A percentile compares a stretch with the other conserved stretches of the same genome.
Conservation (phyloP, 1,284 basidiomycete genomes). For the Fistulinella cinereoalba region DNA sequence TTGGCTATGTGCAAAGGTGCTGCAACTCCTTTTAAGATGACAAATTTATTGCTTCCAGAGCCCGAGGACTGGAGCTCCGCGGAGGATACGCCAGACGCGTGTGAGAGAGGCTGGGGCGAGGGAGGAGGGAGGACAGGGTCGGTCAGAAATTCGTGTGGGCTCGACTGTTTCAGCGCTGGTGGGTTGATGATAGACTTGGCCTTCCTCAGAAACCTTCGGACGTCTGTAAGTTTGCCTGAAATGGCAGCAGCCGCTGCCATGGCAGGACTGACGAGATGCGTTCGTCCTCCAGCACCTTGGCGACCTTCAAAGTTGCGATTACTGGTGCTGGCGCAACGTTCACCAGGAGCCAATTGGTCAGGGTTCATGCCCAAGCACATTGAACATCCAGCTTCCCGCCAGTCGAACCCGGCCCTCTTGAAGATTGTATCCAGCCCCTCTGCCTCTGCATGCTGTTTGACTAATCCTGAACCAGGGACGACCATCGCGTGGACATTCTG, state of each 20-base stretch:
- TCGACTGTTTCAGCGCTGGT: constrained; percentile 65
- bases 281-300: constrained; percentile 77
- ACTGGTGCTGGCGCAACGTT: constrained; percentile 94
- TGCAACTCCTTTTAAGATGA: constrained; percentile 76
- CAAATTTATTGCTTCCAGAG: constrained; percentile 76
- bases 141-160: constrained; percentile 72
- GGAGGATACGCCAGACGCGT: constrained; percentile 33
- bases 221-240: constrained; percentile 85
- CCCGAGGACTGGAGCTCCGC: constrained; percentile 52
- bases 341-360: constrained; percentile 85
- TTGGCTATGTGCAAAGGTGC: constrained; percentile 92
- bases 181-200: constrained; percentile 45
- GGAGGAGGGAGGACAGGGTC: constrained; percentile 72
- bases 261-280: constrained; percentile 90
- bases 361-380: constrained; percentile 99
- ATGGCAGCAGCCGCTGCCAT: constrained; percentile 96
- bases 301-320: constrained; percentile 96
- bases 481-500: constrained; percentile 87
- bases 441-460: constrained; percentile 93
- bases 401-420: constrained; percentile 94
- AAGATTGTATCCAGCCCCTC: constrained; percentile 91
- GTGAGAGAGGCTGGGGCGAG: constrained; percentile 44
- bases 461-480: constrained; percentile 91
- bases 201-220: constrained; percentile 74
- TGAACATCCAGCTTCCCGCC: constrained; percentile 96